These are phyloP conservation scores for Annulohypoxylon nitens DNA, from an alignment of 495 filamentous ascomycete genomes.

Conservation along the genomic window DNA sequence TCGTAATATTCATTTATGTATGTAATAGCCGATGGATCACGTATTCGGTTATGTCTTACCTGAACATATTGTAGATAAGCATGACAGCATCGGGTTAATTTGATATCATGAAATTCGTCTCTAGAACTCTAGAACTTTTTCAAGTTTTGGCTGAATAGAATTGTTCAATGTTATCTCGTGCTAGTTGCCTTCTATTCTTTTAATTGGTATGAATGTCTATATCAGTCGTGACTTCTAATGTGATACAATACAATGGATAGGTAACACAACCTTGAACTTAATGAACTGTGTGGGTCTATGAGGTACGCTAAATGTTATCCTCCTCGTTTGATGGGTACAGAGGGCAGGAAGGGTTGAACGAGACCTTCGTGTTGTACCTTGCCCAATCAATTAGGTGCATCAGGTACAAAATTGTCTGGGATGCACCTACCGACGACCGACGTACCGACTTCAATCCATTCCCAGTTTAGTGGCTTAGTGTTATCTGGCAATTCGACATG, in stretches of 20 bases:
- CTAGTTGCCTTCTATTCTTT: background rate
- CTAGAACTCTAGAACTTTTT: background rate
- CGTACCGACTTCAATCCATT: slow-evolving; percentile 26
- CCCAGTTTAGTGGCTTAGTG: slow-evolving; percentile 40
- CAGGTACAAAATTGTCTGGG: slow-evolving; percentile 2
- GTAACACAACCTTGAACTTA: background rate
- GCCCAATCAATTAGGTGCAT: background rate
- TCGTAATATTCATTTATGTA: slow-evolving; percentile 6
- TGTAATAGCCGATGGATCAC: slow-evolving; percentile 3
- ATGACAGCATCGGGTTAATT: background rate
- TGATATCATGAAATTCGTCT: background rate
- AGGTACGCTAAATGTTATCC: slow-evolving; percentile 3
- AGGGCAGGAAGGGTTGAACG: background rate
- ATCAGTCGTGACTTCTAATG: background rate
- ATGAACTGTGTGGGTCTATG: slow-evolving; percentile 8
- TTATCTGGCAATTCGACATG: slow-evolving; percentile 43
- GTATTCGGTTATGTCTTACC: slow-evolving; percentile 3
- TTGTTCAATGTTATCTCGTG: background rate
- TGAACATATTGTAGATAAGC: slow-evolving; percentile 8
- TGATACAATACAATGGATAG: slow-evolving; percentile 7
- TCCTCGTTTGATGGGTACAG: background rate
- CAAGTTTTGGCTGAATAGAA: slow-evolving; percentile 2
- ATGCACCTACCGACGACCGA: background rate
- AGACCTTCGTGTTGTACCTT: slow-evolving; percentile 5
- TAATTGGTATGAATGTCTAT: background rate